Base-by-base conservation (phyloP, 2,329 filamentous ascomycete genomes). In the Polychaeton citri region DNA sequence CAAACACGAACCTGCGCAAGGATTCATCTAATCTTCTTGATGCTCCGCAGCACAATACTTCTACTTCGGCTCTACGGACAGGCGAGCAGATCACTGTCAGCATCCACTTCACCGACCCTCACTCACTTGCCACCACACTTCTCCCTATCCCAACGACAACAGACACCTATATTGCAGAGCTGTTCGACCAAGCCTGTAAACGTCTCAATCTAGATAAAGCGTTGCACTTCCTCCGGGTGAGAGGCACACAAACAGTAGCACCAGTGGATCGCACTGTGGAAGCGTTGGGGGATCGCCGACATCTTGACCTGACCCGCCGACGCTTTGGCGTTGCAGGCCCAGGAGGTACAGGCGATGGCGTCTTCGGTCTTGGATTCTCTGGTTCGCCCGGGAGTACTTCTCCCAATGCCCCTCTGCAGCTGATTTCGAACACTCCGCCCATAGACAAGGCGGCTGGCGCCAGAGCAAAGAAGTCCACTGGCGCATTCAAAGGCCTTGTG, bases 141-240 rank as follows among this genome's bases (percentile, higher is more conserved):
- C 71, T 84, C 17, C 79, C 76, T 2, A 63, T 87, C 13, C 76
- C 82, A 42, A 81, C 84, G 32, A 87, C 80, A 0, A 85, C 81
- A 0, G 81, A 88, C 46, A 88, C 79, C 19, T 90, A 87, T 54
- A 73, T 90, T 31, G 81, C 80, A 30, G 82, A 90, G 55, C 75
- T 90, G 19, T 74, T 88, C 35, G 82, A 88, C 51, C 68, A 76
- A 44, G 78, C 83, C 2, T 90, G 83, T 55, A 73, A 77, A 30
- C 83, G 82, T 57, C 69, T 85, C 30, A 76, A 82, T 39, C 65
- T 90, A 0, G 84, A 90, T 54, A 85, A 86, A 62, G 79, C 71
- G 13, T 74, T 79, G 38, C 82, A 85, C 53, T 79, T 88, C 4
- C 70, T 92, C 43, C 86, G 84, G 57, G 70, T 88, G 8, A 76